Evolutionary conservation across 371 early-diverging fungal genomes (phyloP).

Genomic region (Cokeromyces recurvatus): DNA sequence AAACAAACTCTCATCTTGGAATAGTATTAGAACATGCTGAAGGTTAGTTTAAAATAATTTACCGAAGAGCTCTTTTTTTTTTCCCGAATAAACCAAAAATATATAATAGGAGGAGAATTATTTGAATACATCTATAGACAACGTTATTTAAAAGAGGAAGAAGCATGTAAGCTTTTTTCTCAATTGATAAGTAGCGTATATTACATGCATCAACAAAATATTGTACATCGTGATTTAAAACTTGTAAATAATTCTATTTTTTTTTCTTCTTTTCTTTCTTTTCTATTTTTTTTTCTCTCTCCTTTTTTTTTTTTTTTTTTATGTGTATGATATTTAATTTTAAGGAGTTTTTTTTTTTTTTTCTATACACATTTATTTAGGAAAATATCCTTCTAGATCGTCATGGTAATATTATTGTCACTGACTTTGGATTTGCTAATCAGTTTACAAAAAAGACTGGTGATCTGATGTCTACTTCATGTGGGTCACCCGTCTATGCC

Average conservation of each 20-base stretch:
- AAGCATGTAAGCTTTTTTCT: constrained; percentile 87
- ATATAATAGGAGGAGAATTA: constrained; percentile 76
- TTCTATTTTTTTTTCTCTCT: neutral
- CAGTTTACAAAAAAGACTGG: constrained; percentile 66
- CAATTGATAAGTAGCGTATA: constrained; percentile 89
- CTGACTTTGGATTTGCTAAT: constrained; percentile 99
- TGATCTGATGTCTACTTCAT: constrained; percentile 88
- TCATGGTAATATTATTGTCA: constrained; percentile 89
- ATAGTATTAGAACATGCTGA: constrained; percentile 94
- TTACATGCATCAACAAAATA: constrained; percentile 83
- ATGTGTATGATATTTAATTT: too few relatives aligned
- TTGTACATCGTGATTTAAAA: constrained; percentile 96
- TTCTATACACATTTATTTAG: constrained; percentile 46
- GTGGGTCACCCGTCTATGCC: constrained; percentile 98
- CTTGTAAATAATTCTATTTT: constrained; percentile 56
- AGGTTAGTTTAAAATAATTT: constrained; percentile 35
- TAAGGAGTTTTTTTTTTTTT: neutral
- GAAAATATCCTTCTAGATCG: constrained; percentile 91
- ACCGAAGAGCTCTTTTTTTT: neutral
- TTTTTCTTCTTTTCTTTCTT: too few relatives aligned
- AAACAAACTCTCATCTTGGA: constrained; percentile 90
- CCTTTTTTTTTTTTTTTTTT: too few relatives aligned
- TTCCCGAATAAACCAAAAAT: neutral
- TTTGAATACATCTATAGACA: constrained; percentile 94
- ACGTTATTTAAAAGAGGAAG: constrained; percentile 82